Evolutionary conservation across 208 protist species (phyloP), one percentile per base, ranked within the genome.

Genomic region (Trypanosoma cruzi): DNA sequence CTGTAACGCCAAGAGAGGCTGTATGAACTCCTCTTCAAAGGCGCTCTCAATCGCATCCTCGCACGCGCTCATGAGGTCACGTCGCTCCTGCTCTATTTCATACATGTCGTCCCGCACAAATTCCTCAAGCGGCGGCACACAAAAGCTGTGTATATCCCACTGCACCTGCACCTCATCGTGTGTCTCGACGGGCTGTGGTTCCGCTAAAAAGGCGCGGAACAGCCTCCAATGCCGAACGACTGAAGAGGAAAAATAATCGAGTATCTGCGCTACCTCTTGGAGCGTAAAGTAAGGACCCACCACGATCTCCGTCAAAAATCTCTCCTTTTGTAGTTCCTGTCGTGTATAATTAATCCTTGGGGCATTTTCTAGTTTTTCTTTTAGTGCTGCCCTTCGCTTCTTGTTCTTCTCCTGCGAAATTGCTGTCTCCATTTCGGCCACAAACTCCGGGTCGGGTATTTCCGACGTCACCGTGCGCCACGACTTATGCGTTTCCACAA

Each of bases 161-260:
- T 66, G 71, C 24, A 64, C 56, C 36, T 34, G 49, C 24, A 11
- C 31, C 52, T 72, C 31, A 32, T 60, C 44, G 24, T 42, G 37
- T 48, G 44, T 55, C 2, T 58, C 40, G 49, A 59, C 24, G 22
- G 77, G 76, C 63, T 81, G 73, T 46, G 55, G 42, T 18, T 64
- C 59, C 16, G 67, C 37, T 54, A 93, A 61, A 50, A 89, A 36
- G 5, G 67, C 50, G 14, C 52, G 68, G 74, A 88, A 88, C 59
- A 95, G 79, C 14, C 78, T 69, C 71, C 84, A 89, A 65, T 95
- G 90, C 58, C 46, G 75, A n/a, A 86, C 60, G 1, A 75, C 71
- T 5, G 87, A 86, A n/a, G 65, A 55, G 18, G 79, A 84, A 37
- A 95, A 68, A 58, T 80, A 90, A 31, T 88, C 76, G 22, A 90